Evolutionary conservation across 352 stramenopile genomes (phyloP), one percentile per base, ranked within the genome.

Genomic region (Globisporangium cederbergense): DNA sequence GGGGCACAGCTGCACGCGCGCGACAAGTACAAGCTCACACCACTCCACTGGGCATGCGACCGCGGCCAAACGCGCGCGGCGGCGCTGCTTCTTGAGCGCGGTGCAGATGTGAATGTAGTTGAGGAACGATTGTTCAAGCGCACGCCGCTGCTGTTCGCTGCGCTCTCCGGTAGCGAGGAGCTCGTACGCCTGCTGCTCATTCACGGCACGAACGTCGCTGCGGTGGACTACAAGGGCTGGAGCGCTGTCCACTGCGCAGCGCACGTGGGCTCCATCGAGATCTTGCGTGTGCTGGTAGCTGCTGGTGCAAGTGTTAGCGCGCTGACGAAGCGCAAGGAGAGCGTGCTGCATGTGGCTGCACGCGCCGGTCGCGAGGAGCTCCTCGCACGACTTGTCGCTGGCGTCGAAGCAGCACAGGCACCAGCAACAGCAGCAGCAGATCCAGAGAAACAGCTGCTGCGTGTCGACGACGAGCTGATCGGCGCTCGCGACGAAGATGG

Each of bases 21-120:
- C 18, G 83, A 91, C 75, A 89, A 91, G 73, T 93, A 91, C 67
- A 71, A 72, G 1, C 73, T 93, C 62, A 90, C 81, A 38, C 66
- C 80, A 34, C 67, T 93, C 62, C 81, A 93, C 70, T 93, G 84
- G 84, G 78, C 81, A 10, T 80, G 78, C 32, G 84, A 93, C 34
- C 73, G 79, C 25, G 80, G 75, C 10, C 62, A 90, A n/a, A 56
- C 55, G 1, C 68, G 40, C 2, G 61, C 67, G 6, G 70, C 67
- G 6, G 34, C 55, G 20, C 64, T 79, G 25, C 67, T 93, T 34
- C 60, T 93, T 3, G 64, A 62, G 20, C 22, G 65, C 43, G 74
- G 77, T 8, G 75, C 74, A 4, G 73, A 91, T 54, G 75, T 72
- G 3, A 74, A 90, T 47, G 76, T 62, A 13, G 65, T 90, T 38